These are phyloP conservation scores for Exobasidium rhododendri DNA, from an alignment of 1,284 basidiomycete genomes.

Conservation along the genomic window DNA sequence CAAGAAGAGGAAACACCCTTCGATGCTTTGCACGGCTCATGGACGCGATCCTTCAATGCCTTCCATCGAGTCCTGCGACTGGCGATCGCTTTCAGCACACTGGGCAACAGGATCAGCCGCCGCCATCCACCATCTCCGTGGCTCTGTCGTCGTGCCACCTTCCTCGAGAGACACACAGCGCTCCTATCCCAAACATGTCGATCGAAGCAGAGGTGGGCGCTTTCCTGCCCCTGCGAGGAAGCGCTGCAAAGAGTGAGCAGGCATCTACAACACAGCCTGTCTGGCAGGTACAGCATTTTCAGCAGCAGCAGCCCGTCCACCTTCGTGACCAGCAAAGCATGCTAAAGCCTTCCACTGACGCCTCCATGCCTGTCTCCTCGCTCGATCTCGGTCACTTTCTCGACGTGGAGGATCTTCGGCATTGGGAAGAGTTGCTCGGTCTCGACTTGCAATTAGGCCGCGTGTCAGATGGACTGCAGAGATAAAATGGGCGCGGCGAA, in stretches of 20 bases:
- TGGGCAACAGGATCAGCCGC: neutral
- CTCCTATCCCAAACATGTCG: neutral
- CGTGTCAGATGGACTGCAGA: too few species aligned
- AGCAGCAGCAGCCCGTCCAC: too few species aligned
- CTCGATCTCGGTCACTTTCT: neutral
- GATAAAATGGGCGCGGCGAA: too few species aligned
- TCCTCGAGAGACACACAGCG: neutral
- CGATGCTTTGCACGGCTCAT: neutral
- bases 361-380: too few species aligned
- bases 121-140: too few species aligned
- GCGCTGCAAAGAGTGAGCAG: too few species aligned
- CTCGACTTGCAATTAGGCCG: neutral
- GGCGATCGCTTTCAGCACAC: neutral
- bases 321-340: too few species aligned
- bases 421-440: neutral
- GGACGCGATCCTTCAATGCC: neutral
- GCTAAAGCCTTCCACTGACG: too few species aligned
- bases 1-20: neutral
- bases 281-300: neutral
- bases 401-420: neutral
- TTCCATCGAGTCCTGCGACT: neutral
- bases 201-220: neutral
- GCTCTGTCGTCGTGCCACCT: neutral
- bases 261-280: neutral
- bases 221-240: too few species aligned